Evolutionary conservation across 1,139 yeast genomes (phyloP).

Genomic region (Sugiyamaella sp.): DNA sequence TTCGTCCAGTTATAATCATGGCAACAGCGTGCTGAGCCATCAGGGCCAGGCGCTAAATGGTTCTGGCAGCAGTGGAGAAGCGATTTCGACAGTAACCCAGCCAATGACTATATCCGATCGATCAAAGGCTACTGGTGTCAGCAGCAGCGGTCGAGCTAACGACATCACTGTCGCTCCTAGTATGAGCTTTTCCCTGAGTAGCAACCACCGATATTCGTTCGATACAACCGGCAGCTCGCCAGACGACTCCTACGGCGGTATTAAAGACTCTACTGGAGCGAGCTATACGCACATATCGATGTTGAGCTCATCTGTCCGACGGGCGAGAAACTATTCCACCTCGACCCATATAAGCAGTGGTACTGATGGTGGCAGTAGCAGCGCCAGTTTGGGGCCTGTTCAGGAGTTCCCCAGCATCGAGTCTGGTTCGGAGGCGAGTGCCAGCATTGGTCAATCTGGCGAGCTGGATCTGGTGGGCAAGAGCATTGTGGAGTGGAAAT

Average conservation of each 20-base stretch:
- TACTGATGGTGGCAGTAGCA: conserved; percentile 19
- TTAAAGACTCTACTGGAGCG: conserved; percentile 23
- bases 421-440: neutral
- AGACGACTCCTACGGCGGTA: conserved; percentile 26
- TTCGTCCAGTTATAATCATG: conserved; percentile 1
- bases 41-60: no score
- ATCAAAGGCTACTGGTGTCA: neutral
- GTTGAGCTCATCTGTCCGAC: conserved; percentile 18
- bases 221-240: conserved; percentile 26
- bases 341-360: conserved; percentile 19
- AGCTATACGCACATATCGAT: conserved; percentile 27
- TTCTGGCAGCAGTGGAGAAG: neutral
- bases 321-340: conserved; percentile 16
- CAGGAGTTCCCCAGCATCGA: neutral
- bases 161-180: neutral
- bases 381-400: neutral
- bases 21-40: neutral
- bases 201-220: conserved; percentile 15
- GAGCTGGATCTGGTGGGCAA: conserved; percentile 15
- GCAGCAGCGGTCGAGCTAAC: neutral
- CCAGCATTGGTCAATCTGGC: neutral
- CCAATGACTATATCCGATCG: neutral
- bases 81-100: neutral
- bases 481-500: conserved; percentile 21
- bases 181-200: neutral